phyloP scores from a whole-genome alignment of 2,329 filamentous ascomycete genomes.

The Pezicula radicicola region DNA sequence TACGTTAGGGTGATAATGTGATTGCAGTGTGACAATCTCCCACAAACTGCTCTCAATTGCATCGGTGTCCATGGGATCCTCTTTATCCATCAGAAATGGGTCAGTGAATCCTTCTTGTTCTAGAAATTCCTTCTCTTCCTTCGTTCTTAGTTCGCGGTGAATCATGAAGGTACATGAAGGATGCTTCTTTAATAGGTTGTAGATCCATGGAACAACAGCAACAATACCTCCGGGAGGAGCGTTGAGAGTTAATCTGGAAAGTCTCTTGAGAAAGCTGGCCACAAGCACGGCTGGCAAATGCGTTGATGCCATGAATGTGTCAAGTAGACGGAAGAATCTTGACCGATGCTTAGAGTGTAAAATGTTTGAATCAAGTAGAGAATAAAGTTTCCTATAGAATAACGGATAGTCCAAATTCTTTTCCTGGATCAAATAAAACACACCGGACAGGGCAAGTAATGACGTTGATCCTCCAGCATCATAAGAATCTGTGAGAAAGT shows the following conservation, averaged over 20 bases:
- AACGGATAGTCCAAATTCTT: conserved; percentile 94
- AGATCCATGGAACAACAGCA: conserved; percentile 85
- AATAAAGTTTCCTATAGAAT: conserved; percentile 94
- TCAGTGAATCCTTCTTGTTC: conserved; percentile 63
- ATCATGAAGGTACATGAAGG: conserved; percentile 95
- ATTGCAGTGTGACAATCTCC: conserved; percentile 89
- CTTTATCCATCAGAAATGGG: conserved; percentile 72
- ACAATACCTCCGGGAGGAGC: conserved; percentile 89
- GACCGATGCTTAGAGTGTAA: conserved; percentile 94
- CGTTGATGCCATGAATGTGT: conserved; percentile 85
- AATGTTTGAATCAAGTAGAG: conserved; percentile 78
- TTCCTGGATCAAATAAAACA: conserved; percentile 92
- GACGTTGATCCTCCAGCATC: conserved; percentile 82
- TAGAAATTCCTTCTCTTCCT: conserved; percentile 54
- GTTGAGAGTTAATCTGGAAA: conserved; percentile 79
- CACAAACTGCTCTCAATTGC: conserved; percentile 93
- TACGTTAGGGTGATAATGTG: conserved; percentile 95
- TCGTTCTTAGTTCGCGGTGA: conserved; percentile 67
- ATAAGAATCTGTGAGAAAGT: conserved; percentile 95
- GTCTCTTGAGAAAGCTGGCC: conserved; percentile 94
- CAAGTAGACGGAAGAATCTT: conserved; percentile 86
- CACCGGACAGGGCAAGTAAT: conserved; percentile 82
- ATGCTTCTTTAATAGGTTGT: conserved; percentile 89
- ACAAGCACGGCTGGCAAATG: conserved; percentile 90
- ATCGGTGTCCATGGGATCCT: conserved; percentile 78